Base-by-base conservation (phyloP, 2,329 filamentous ascomycete species). In the Ceratocystis albifundus region DNA sequence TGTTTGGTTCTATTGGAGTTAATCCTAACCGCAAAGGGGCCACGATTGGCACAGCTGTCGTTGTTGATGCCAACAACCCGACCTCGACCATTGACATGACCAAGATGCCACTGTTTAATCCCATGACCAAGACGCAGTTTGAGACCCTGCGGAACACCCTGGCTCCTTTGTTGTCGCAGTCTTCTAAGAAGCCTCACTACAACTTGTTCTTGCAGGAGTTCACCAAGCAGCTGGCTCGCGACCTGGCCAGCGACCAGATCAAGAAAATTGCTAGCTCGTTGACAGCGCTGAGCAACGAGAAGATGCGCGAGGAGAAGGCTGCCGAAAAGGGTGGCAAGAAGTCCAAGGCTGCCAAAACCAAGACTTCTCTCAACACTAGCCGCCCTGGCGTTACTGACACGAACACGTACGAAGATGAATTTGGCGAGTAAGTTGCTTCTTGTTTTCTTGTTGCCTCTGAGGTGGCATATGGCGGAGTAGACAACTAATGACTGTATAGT, bases 251-350 rank as follows among this genome's bases (percentile, higher is more conserved):
- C 74, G 88, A 94, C 67, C 91, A 97, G 79, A 92, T 97, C 78
- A 96, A 97, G 84, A 97, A 97, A 82, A 84, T 96, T 70, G 85
- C 90, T 12, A 95, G 89, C 76, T 83, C 84, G 4, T 78, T 99
- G 73, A 96, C 92, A n/a, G 88, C 91, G 4, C 82, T 96, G 66
- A 84, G 90, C 74, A 99, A 99, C 75, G 94, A 97, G 84, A 96
- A 96, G 83, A 88, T 97, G 88, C 95, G 91, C 80, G 92, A 96
- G 76, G 94, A 99, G 83, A 96, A 97, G 83, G 86, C 88, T 3
- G 85, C 89, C 2, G 90, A 96, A 70, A 96, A 96, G 82, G 87
- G 89, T 65, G 89, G 88, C 73, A 99, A 97, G 88, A 99, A 97
- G 85, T 86, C 82, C 71, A 97, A 97, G 84, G 92, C 92, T 3